phyloP scores from a whole-genome alignment of 306 rosid species.

The Vigna mungo region DNA sequence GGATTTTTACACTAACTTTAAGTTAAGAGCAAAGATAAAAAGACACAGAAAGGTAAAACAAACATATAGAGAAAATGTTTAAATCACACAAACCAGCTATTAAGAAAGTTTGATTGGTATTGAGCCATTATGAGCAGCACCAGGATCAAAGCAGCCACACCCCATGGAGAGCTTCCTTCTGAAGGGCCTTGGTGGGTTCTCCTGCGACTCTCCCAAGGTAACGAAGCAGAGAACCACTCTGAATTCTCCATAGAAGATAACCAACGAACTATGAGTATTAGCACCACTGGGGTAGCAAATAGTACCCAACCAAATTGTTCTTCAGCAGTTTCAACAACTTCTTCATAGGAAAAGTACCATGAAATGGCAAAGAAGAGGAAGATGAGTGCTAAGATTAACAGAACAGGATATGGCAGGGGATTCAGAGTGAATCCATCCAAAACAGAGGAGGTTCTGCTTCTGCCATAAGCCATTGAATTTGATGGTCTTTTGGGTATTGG shows the following conservation, averaged over 20 bases:
- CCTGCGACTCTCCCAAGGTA: constrained; percentile 61
- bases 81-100: constrained; percentile 66
- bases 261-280: constrained; percentile 66
- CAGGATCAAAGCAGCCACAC: constrained; percentile 85
- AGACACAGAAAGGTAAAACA: constrained; percentile 6
- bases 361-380: constrained; percentile 66
- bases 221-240: constrained; percentile 52
- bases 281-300: constrained; percentile 55
- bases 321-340: constrained; percentile 63
- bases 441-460: constrained; percentile 57
- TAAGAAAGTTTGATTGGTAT: constrained; percentile 69
- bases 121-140: constrained; percentile 73
- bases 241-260: constrained; percentile 69
- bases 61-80: background rate
- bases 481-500: constrained; percentile 16
- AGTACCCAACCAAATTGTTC: constrained; percentile 61
- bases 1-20: constrained; percentile 4
- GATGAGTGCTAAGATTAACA: constrained; percentile 66
- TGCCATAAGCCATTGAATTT: constrained; percentile 56
- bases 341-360: constrained; percentile 75
- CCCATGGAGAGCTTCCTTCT: constrained; percentile 96
- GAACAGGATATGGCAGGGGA: constrained; percentile 83
- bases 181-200: constrained; percentile 57
- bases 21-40: constrained; percentile 20
- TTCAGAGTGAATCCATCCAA: constrained; percentile 67